phyloP scores from a whole-genome alignment of 805 yeast genomes.

The Myxozyma neglecta region DNA sequence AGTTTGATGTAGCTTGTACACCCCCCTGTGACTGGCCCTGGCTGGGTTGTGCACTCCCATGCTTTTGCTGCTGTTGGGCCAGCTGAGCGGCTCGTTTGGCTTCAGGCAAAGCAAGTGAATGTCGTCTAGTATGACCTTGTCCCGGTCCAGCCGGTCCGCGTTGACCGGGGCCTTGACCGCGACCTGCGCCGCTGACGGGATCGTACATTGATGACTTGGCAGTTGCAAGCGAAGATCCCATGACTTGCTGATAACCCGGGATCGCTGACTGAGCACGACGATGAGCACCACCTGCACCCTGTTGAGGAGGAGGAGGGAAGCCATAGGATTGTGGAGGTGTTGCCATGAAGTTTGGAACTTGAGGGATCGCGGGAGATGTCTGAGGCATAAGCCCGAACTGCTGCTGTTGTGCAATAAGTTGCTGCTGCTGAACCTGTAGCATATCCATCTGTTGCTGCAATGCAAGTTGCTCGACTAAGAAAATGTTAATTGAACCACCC shows the following conservation, averaged over 20 bases:
- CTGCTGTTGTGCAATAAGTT: constrained; percentile 69
- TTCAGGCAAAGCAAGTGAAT: constrained; percentile 85
- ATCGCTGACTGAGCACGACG: constrained; percentile 42
- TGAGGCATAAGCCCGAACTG: constrained; percentile 38
- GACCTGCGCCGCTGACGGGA: constrained; percentile 2
- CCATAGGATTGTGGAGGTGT: constrained; percentile 19
- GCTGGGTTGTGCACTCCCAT: constrained; percentile 1
- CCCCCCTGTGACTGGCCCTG: background rate
- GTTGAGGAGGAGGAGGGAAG: constrained; percentile 5
- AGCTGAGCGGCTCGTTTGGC: constrained; percentile 97
- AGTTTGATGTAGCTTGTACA: constrained; percentile 13
- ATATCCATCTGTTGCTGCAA: constrained; percentile 89
- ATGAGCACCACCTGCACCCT: constrained; percentile 34
- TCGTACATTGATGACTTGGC: constrained; percentile 9
- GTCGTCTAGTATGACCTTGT: constrained; percentile 84
- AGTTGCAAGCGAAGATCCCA: constrained; percentile 17
- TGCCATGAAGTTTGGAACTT: constrained; percentile 15
- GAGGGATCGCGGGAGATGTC: constrained; percentile 16
- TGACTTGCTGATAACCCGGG: constrained; percentile 19
- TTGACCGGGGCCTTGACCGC: constrained; percentile 10
- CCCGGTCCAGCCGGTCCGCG: constrained; percentile 12
- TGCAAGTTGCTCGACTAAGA: constrained; percentile 60
- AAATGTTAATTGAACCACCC: background rate
- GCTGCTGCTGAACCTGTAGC: constrained; percentile 91
- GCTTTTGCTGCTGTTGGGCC: constrained; percentile 61